Percentiles rank a stretch among this genome's conserved stretches.
phyloP scores from a whole-genome alignment of 257 asterid species.

The Solanum dulcamara region DNA sequence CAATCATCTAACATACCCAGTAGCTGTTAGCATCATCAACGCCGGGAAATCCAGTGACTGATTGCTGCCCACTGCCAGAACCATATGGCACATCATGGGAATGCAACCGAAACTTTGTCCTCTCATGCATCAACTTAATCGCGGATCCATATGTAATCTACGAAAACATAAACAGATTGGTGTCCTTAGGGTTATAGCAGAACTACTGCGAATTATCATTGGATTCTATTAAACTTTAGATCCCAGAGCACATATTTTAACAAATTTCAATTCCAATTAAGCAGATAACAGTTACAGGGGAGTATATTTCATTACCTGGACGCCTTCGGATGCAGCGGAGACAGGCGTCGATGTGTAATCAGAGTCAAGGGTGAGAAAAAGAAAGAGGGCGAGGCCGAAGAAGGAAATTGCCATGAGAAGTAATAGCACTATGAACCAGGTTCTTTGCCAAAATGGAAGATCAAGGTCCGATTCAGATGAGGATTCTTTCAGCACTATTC shows the following conservation, averaged over 20 bases:
- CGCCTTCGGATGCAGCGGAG: slow-evolving; percentile 90
- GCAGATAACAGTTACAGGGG: neutral
- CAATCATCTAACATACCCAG: slow-evolving; percentile 44
- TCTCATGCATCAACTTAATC: slow-evolving; percentile 89
- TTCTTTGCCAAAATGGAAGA: slow-evolving; percentile 55
- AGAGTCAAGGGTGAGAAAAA: slow-evolving; percentile 51
- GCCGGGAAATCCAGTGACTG: slow-evolving; percentile 70
- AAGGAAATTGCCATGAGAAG: slow-evolving; percentile 61
- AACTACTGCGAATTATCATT: neutral
- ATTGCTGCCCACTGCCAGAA: slow-evolving; percentile 95
- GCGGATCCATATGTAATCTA: slow-evolving; percentile 76
- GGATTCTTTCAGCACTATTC: slow-evolving; percentile 41
- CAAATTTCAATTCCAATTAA: neutral
- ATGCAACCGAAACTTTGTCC: slow-evolving; percentile 62
- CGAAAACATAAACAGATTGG: neutral
- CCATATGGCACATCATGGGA: slow-evolving; percentile 96
- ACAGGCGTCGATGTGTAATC: slow-evolving; percentile 43
- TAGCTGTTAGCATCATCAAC: slow-evolving; percentile 91
- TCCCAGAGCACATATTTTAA: neutral
- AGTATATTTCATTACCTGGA: slow-evolving; percentile 35
- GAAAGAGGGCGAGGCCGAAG: slow-evolving; percentile 51
- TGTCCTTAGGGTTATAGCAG: neutral
- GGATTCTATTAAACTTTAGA: neutral
- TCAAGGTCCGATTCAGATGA: slow-evolving; percentile 37
- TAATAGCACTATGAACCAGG: slow-evolving; percentile 44